These are phyloP conservation scores for Citrus mangshanensis DNA, from an alignment of 345 rosid genomes.

Conservation along the genomic window DNA sequence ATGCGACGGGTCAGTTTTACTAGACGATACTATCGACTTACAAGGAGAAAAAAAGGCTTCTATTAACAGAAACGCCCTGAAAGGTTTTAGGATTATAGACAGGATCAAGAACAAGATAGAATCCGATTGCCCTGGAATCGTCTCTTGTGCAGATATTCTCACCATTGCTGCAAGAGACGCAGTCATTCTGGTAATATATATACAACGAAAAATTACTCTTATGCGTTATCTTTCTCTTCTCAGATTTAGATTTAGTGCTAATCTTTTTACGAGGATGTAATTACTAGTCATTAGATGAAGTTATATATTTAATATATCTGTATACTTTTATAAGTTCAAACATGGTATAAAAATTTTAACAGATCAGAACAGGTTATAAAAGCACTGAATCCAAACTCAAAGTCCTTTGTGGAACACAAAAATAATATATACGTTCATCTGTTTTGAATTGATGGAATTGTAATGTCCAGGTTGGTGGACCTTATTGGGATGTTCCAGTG, in stretches of 20 bases:
- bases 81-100: conserved; percentile 66
- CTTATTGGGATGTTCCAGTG: conserved; percentile 90
- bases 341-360: too few relatives aligned
- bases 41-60: conserved; percentile 79
- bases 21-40: conserved; percentile 66
- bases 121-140: conserved; percentile 85
- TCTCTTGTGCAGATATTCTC: conserved; percentile 91
- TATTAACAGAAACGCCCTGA: conserved; percentile 47
- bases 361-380: too few relatives aligned
- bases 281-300: too few relatives aligned
- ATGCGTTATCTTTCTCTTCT: too few relatives aligned
- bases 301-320: too few relatives aligned
- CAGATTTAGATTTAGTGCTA: too few relatives aligned
- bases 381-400: too few relatives aligned
- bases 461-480: conserved; percentile 73
- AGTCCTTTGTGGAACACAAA: too few relatives aligned
- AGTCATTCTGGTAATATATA: conserved; percentile 53
- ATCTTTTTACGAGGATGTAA: too few relatives aligned
- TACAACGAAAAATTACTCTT: too few relatives aligned
- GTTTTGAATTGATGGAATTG: not conserved
- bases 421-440: too few relatives aligned
- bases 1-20: conserved; percentile 83
- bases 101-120: conserved; percentile 83
- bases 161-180: conserved; percentile 93
- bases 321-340: too few relatives aligned